Percentiles rank a stretch among this genome's conserved stretches.
Conservation (phyloP, 139 green algal species). For the Bryopsis sp. region DNA sequence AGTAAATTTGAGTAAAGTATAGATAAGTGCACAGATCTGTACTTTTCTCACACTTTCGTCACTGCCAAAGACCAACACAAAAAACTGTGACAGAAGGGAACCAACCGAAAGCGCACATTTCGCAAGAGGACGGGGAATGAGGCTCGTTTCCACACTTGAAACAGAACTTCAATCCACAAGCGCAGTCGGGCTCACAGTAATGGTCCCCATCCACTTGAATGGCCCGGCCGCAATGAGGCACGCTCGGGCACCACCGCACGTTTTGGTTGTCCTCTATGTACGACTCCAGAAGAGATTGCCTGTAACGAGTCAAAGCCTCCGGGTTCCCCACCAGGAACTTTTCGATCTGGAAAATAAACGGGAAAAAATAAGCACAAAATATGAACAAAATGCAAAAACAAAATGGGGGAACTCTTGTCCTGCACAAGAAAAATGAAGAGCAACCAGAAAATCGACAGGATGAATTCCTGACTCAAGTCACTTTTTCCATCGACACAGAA, state of each 20-base stretch:
- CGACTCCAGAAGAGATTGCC: conserved; percentile 27
- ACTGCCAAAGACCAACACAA: background rate
- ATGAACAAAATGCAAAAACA: too few species aligned
- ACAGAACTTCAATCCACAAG: conserved; percentile 70
- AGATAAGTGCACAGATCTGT: background rate
- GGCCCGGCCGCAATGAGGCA: conserved; percentile 47
- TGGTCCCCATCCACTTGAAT: conserved; percentile 53
- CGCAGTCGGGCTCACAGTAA: conserved; percentile 66
- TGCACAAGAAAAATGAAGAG: background rate
- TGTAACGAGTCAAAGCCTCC: background rate
- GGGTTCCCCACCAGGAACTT: background rate
- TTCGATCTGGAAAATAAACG: background rate
- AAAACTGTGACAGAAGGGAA: too few species aligned
- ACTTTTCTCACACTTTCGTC: too few species aligned
- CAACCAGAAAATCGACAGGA: too few species aligned
- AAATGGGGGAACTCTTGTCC: background rate
- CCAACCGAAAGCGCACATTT: too few species aligned
- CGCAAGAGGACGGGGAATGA: conserved; percentile 79
- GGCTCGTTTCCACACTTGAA: conserved; percentile 69
- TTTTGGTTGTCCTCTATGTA: conserved; percentile 64
- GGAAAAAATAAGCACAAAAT: too few species aligned
- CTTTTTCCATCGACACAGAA: too few species aligned
- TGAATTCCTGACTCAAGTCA: too few species aligned
- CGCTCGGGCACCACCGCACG: conserved; percentile 47
- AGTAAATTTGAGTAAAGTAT: background rate